Percentiles rank a stretch among this genome's conserved stretches.
phyloP scores from a whole-genome alignment of 1,139 yeast species.

The Geotrichum histeridarum region DNA sequence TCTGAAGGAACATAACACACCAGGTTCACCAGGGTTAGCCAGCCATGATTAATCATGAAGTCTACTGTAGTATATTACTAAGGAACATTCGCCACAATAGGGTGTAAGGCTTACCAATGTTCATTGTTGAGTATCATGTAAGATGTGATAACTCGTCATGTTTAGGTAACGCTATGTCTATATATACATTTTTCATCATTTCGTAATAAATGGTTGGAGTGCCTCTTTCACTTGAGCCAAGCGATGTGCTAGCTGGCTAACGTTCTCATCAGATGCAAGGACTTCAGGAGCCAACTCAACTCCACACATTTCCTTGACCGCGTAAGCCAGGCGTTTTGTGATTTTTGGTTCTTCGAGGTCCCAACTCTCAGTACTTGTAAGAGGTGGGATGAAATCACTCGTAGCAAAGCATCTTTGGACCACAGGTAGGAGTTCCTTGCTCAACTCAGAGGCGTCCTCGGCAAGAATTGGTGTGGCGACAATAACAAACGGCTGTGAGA shows the following conservation, averaged over 20 bases:
- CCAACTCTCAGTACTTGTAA: constrained; percentile 27
- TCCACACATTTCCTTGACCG: constrained; percentile 33
- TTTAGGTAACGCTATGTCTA: neutral
- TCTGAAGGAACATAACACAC: too few relatives aligned
- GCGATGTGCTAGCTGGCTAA: constrained; percentile 31
- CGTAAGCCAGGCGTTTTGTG: constrained; percentile 32
- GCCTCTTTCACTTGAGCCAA: constrained; percentile 31
- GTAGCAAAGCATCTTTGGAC: constrained; percentile 28
- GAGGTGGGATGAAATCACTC: constrained; percentile 26
- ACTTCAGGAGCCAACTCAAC: constrained; percentile 37
- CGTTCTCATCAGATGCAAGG: constrained; percentile 31
- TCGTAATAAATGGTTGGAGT: constrained; percentile 30
- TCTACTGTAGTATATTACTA: too few relatives aligned
- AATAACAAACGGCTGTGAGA: constrained; percentile 69
- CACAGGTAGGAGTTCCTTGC: constrained; percentile 27
- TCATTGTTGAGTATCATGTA: neutral
- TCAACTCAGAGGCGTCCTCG: constrained; percentile 35
- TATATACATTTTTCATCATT: neutral
- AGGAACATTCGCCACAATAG: too few relatives aligned
- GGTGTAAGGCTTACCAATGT: too few relatives aligned
- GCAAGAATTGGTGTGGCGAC: constrained; percentile 35
- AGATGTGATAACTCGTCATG: neutral
- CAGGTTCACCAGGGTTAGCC: too few relatives aligned
- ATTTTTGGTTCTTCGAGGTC: constrained; percentile 29
- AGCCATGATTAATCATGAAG: too few relatives aligned